phyloP scores from a whole-genome alignment of 305 asterid genomes.

The Fraxinus baroniana region DNA sequence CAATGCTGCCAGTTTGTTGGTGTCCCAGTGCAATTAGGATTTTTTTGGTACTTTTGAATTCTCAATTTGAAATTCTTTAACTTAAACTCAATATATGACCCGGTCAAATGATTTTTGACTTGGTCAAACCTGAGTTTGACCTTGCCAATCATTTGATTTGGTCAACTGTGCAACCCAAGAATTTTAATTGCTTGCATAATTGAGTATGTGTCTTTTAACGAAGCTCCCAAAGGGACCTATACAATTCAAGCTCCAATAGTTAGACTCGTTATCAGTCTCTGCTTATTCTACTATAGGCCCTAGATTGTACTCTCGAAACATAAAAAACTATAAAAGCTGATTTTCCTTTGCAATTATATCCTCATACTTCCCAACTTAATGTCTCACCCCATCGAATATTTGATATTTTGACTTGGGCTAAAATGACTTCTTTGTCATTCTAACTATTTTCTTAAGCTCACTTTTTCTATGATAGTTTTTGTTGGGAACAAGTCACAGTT shows the following conservation, averaged over 20 bases:
- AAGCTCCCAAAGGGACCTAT: background rate
- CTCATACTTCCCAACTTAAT: background rate
- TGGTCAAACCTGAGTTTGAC: background rate
- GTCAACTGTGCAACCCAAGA: background rate
- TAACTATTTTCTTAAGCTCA: background rate
- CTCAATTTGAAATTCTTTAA: too few relatives aligned
- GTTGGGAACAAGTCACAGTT: background rate
- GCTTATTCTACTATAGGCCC: background rate
- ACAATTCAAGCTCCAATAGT: background rate
- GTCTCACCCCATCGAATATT: background rate
- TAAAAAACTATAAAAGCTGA: background rate
- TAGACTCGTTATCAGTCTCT: background rate
- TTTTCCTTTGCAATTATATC: background rate
- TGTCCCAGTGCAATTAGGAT: background rate
- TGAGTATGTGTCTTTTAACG: background rate
- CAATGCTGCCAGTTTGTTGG: background rate
- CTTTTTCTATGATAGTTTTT: background rate
- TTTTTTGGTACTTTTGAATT: background rate
- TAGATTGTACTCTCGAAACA: too few relatives aligned
- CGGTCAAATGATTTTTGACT: background rate
- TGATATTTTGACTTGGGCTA: background rate
- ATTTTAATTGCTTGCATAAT: too few relatives aligned
- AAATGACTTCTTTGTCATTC: background rate
- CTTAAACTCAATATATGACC: background rate
- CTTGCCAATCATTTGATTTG: background rate